phyloP scores from a whole-genome alignment of 2,329 filamentous ascomycete species.

The Thermomyces lanuginosus region DNA sequence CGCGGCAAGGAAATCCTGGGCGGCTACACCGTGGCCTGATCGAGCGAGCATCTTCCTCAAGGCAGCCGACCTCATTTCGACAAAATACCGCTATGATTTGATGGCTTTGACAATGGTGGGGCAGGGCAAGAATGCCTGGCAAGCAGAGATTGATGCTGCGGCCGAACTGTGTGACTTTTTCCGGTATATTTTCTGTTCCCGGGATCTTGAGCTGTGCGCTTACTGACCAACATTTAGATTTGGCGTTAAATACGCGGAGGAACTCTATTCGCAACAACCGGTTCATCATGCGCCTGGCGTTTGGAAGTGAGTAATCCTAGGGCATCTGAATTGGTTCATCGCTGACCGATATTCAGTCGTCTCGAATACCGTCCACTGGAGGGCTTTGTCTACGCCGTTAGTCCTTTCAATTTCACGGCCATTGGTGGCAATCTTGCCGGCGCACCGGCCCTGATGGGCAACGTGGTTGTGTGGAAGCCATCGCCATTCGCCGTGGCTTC shows the following conservation, averaged over 20 bases:
- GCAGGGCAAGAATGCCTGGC: conserved; percentile 97
- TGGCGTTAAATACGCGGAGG: conserved; percentile 85
- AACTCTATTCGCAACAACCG: conserved; percentile 77
- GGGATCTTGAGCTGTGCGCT: background rate
- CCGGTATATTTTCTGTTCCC: conserved; percentile 28
- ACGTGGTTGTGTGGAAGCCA: conserved; percentile 93
- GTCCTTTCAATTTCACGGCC: conserved; percentile 92
- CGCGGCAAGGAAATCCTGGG: conserved; percentile 74
- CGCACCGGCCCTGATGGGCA: conserved; percentile 74
- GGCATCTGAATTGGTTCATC: background rate
- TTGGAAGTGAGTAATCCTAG: conserved; percentile 50
- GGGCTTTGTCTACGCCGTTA: conserved; percentile 86
- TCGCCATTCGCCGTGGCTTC: conserved; percentile 71
- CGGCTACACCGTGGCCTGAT: conserved; percentile 71
- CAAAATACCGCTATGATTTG: conserved; percentile 90
- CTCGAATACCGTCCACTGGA: conserved; percentile 78
- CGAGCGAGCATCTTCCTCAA: conserved; percentile 89
- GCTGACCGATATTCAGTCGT: conserved; percentile 30
- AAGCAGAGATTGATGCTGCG: conserved; percentile 94
- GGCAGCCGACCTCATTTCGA: conserved; percentile 76
- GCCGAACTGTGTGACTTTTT: conserved; percentile 88
- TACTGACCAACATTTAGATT: conserved; percentile 34
- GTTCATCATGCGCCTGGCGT: conserved; percentile 65
- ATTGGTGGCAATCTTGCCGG: conserved; percentile 74
- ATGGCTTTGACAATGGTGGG: conserved; percentile 94